Conservation (phyloP, 352 stramenopile species). For the Poterioochromonas sp. region DNA sequence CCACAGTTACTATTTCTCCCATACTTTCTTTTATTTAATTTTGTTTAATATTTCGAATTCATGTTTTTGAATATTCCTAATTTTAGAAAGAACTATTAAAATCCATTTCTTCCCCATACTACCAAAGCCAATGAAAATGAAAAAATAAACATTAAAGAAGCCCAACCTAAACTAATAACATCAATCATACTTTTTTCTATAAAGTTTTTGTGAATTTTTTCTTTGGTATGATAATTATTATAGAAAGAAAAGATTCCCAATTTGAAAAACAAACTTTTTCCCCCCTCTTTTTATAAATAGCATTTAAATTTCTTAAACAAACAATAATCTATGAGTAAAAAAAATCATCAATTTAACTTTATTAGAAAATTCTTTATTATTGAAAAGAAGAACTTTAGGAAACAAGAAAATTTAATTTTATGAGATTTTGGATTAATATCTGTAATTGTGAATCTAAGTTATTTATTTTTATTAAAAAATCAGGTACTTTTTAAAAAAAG, state of each 20-base stretch:
- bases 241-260: constrained; percentile 12
- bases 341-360: constrained; percentile 19
- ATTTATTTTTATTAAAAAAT: constrained; percentile 21
- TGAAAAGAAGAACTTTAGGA: constrained; percentile 15
- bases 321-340: constrained; percentile 18
- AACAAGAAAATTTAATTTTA: constrained; percentile 19
- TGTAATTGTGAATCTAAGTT: constrained; percentile 17
- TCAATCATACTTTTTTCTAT: constrained; percentile 24
- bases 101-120: constrained; percentile 15
- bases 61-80: constrained; percentile 18
- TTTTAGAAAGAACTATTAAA: constrained; percentile 21
- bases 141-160: constrained; percentile 24
- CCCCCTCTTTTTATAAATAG: constrained; percentile 14
- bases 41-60: constrained; percentile 18
- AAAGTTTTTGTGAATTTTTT: constrained; percentile 19
- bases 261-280: constrained; percentile 14
- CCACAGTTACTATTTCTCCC: constrained; percentile 4
- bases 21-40: constrained; percentile 19
- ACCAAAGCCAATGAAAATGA: constrained; percentile 24
- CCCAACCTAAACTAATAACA: constrained; percentile 24
- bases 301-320: constrained; percentile 19
- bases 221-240: constrained; percentile 18
- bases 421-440: constrained; percentile 17
- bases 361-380: constrained; percentile 19
- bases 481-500: constrained; percentile 17